phyloP scores from a whole-genome alignment of 1,139 yeast species.

The Pichia inconspicua region DNA sequence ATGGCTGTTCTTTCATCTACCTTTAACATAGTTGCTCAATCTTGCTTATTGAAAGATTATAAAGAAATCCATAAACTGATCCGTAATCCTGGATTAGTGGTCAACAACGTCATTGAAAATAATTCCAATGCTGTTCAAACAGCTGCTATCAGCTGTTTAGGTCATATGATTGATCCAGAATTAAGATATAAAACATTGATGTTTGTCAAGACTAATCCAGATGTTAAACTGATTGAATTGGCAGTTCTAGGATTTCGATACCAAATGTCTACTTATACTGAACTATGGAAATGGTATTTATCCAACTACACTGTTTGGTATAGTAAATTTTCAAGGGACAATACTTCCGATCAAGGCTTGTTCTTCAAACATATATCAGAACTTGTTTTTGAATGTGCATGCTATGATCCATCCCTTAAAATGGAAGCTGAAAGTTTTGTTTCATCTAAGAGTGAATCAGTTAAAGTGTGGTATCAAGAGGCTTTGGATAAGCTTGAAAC shows the following conservation, averaged over 20 bases:
- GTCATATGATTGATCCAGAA: constrained; percentile 39
- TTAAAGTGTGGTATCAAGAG: constrained; percentile 18
- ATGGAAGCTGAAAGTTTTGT: constrained; percentile 18
- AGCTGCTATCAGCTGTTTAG: constrained; percentile 46
- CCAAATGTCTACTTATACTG: constrained; percentile 23
- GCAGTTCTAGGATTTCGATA: constrained; percentile 45
- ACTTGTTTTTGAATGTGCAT: constrained; percentile 22
- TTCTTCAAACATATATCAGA: constrained; percentile 21
- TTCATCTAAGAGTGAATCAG: constrained; percentile 3
- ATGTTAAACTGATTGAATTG: constrained; percentile 44
- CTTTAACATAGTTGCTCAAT: constrained; percentile 29
- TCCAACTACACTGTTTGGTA: constrained; percentile 47
- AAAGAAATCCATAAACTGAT: constrained; percentile 47
- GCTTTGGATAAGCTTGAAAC: constrained; percentile 16
- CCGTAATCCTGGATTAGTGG: constrained; percentile 38
- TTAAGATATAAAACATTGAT: constrained; percentile 46
- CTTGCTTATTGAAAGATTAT: constrained; percentile 42
- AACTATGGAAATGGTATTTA: constrained; percentile 49
- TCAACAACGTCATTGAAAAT: constrained; percentile 24
- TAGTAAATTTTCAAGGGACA: constrained; percentile 29
- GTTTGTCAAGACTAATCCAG: constrained; percentile 48
- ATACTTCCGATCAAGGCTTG: constrained; percentile 16
- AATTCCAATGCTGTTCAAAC: constrained; percentile 36
- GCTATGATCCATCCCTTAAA: constrained; percentile 18
- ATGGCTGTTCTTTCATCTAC: constrained; percentile 35